These are phyloP conservation scores for Pseudocercospora fuligena DNA, from an alignment of 2,329 filamentous ascomycete genomes.

Conservation along the genomic window DNA sequence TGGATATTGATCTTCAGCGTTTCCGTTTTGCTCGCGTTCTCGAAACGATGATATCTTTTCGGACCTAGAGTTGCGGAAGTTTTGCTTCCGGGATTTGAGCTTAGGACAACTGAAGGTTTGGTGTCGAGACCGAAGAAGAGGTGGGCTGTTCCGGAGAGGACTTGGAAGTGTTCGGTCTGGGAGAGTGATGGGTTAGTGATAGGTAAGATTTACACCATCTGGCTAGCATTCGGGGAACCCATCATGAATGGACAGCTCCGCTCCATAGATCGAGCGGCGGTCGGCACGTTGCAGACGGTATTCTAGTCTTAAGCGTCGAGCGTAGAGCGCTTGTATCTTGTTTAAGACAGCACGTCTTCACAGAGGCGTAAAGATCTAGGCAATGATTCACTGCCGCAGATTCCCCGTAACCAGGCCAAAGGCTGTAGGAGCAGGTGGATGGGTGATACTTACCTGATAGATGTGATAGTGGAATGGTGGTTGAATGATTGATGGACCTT, in stretches of 20 bases:
- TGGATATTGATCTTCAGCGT: constrained; percentile 29
- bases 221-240: no score
- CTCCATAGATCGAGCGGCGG: no score
- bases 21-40: constrained; percentile 27
- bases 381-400: not conserved
- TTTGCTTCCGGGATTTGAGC: constrained; percentile 17
- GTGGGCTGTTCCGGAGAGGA: constrained; percentile 25
- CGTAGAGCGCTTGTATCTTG: no score
- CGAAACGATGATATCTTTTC: constrained; percentile 30
- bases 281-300: no score
- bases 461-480: constrained; percentile 34
- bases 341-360: no score
- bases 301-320: no score
- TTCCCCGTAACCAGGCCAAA: not conserved
- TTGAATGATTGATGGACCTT: constrained; percentile 30
- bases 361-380: not conserved
- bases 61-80: constrained; percentile 24
- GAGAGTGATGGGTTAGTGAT: not conserved
- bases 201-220: no score
- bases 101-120: constrained; percentile 19
- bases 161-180: constrained; percentile 28
- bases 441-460: constrained; percentile 21
- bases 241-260: no score
- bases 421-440: no score
- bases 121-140: constrained; percentile 29